Conservation (phyloP, 371 early-diverging fungal genomes). For the Lichtheimia hyalospora region DNA sequence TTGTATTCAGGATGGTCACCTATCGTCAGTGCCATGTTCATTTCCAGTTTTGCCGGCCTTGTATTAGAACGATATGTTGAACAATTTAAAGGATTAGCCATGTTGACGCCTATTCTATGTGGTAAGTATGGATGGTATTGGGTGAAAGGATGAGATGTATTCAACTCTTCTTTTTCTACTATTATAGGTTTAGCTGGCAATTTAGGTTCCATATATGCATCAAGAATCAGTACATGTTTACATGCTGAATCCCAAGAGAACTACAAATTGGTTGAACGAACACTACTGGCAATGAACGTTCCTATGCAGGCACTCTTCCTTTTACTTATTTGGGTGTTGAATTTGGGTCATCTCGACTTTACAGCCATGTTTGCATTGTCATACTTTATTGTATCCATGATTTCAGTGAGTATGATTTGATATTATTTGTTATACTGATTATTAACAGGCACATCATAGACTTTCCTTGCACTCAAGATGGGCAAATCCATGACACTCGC, state of each 20-base stretch:
- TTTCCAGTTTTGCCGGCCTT: slow-evolving; percentile 84
- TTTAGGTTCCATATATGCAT: slow-evolving; percentile 82
- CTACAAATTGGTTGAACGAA: slow-evolving; percentile 56
- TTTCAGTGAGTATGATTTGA: slow-evolving; percentile 29
- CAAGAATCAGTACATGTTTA: slow-evolving; percentile 78
- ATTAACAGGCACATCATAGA: slow-evolving; percentile 22
- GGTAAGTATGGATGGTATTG: slow-evolving; percentile 32
- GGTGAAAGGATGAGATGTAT: neutral
- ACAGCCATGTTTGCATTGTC: slow-evolving; percentile 34
- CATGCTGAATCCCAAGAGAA: slow-evolving; percentile 63
- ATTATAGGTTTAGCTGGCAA: slow-evolving; percentile 65
- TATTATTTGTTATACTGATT: neutral
- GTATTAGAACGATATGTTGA: slow-evolving; percentile 80
- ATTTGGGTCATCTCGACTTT: slow-evolving; percentile 54
- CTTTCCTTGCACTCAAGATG: slow-evolving; percentile 45
- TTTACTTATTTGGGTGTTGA: slow-evolving; percentile 52
- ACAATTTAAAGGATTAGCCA: slow-evolving; percentile 72
- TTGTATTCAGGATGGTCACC: slow-evolving; percentile 82
- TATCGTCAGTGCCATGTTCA: slow-evolving; percentile 75
- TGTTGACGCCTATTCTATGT: slow-evolving; percentile 74
- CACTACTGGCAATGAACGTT: slow-evolving; percentile 70
- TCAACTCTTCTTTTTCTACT: no score
- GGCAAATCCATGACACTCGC: slow-evolving; percentile 56
- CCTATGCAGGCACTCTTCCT: slow-evolving; percentile 77
- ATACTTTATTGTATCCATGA: slow-evolving; percentile 42